Evolutionary conservation across 2,329 filamentous ascomycete genomes (phyloP), one percentile per base, ranked within the genome.

Genomic region (Fusarium continuum): DNA sequence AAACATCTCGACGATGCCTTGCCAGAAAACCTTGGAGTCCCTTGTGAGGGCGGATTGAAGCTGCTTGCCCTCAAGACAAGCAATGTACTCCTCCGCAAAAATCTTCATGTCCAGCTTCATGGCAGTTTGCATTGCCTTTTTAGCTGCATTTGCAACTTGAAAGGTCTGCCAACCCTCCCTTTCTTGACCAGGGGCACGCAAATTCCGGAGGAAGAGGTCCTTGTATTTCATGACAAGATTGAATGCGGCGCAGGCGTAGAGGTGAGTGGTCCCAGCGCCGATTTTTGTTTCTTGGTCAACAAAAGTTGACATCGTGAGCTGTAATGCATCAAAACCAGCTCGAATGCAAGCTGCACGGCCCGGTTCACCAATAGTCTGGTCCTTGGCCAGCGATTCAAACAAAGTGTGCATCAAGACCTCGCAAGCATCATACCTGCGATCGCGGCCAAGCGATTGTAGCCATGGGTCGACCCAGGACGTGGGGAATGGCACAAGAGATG

Each of bases 401-500:
- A 97, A 83, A 49, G 92, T 88, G 61, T 90, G 85, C 32, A 92
- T 83, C 35, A 97, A 80, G n/a, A 90, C 87, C 59, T 92, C 88
- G 74, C 92, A 93, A 8, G 91, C 90, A 65, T 93, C 90, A 16
- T 90, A 88, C 56, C 92, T 87, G 70, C 92, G 91, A 52, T 88
- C 86, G 6, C 88, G 83, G 56, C 89, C 88, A 55, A 97, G 84
- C 2, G 93, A 97, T 25, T 84, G 82, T 61, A 97, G 84, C 72
- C 96, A 92, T 1, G 89, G 87, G 19, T 83, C 82, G 26, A 95
- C 86, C 92, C 93, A 98, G 19, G 86, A 86, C 8, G 93, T 86
- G 52, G 92, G 86, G 40, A 91, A 82, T 3, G 88, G 83, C 1
- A 84, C 82, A 50, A 81, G 80, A 5, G 84, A 80, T 11, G 78